A percentile compares a stretch with the other conserved stretches of the same genome.
These are phyloP conservation scores for Chlamydomonas eustigma DNA, from an alignment of 139 green algal genomes.

Conservation along the genomic window DNA sequence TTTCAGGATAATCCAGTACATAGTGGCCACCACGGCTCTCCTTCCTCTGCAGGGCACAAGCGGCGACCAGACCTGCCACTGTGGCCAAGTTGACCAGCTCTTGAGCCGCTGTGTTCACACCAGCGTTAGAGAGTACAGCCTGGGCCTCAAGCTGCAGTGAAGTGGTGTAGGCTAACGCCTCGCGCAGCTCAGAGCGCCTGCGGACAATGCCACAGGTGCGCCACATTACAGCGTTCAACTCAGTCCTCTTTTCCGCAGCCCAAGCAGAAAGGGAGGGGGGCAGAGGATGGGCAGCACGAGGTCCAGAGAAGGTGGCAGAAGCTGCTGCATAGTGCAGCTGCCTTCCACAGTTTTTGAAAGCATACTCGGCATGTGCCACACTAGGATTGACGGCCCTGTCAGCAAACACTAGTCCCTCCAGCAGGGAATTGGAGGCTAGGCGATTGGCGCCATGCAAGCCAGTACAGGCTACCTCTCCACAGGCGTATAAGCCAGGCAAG, in stretches of 20 bases:
- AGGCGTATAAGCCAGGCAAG: slow-evolving; percentile 87
- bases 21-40: slow-evolving; percentile 87
- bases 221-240: slow-evolving; percentile 87
- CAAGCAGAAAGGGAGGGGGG: slow-evolving; percentile 13
- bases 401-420: slow-evolving; percentile 96
- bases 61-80: slow-evolving; percentile 78
- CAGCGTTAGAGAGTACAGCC: slow-evolving; percentile 48
- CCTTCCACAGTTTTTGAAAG: slow-evolving; percentile 32
- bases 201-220: slow-evolving; percentile 83
- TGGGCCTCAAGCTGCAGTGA: slow-evolving; percentile 58
- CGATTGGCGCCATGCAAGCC: slow-evolving; percentile 96
- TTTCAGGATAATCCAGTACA: slow-evolving; percentile 60
- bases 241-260: slow-evolving; percentile 37
- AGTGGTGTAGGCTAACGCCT: slow-evolving; percentile 41
- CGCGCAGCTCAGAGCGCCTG: slow-evolving; percentile 53
- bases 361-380: slow-evolving; percentile 69
- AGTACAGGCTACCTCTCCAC: slow-evolving; percentile 88
- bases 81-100: slow-evolving; percentile 89
- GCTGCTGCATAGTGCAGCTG: slow-evolving; percentile 48
- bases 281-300: neutral
- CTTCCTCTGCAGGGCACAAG: slow-evolving; percentile 70
- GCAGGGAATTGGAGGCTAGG: slow-evolving; percentile 92
- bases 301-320: slow-evolving; percentile 15
- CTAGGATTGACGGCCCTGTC: slow-evolving; percentile 72
- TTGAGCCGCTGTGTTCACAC: slow-evolving; percentile 57